Percentiles rank a stretch among this genome's conserved stretches.
These are phyloP conservation scores for Daedaleopsis sinensis DNA, from an alignment of 768 basidiomycete species.

Conservation along the genomic window DNA sequence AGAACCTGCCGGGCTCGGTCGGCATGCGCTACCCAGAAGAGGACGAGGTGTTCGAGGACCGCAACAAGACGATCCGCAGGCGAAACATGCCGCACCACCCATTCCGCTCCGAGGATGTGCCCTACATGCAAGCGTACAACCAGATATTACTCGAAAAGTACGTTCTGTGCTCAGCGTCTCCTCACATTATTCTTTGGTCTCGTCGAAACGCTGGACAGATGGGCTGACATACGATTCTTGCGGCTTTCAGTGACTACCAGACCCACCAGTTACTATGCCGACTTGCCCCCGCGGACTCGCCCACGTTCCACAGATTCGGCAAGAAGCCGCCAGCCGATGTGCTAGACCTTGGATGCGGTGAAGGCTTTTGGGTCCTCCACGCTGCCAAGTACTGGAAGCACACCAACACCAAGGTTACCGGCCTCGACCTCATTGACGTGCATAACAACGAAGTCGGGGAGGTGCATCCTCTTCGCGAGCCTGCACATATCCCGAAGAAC, in stretches of 20 bases:
- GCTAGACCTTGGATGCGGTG: constrained; percentile 78
- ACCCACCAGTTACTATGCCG: constrained; percentile 52
- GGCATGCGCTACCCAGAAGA: constrained; percentile 3
- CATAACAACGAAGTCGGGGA: constrained; percentile 19
- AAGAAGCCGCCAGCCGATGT: constrained; percentile 54
- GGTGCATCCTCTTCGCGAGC: constrained; percentile 16
- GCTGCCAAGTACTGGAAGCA: constrained; percentile 65
- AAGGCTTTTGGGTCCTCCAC: constrained; percentile 67
- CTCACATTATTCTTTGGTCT: background rate
- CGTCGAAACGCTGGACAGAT: background rate
- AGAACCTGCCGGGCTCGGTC: constrained; percentile 4
- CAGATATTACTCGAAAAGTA: constrained; percentile 60
- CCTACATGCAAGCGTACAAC: constrained; percentile 73
- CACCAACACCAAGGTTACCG: constrained; percentile 54
- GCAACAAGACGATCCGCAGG: constrained; percentile 14
- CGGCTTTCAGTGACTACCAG: constrained; percentile 56
- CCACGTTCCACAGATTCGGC: constrained; percentile 59
- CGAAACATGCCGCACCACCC: constrained; percentile 46
- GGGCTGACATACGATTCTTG: background rate
- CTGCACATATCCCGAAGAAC: constrained; percentile 36
- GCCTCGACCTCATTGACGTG: constrained; percentile 62
- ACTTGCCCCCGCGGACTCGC: constrained; percentile 54
- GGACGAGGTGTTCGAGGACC: constrained; percentile 19
- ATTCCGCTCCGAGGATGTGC: constrained; percentile 30
- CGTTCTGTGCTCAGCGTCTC: constrained; percentile 24